Evolutionary conservation across 148 eudicot species (phyloP).

Genomic region (Pouteria glomerata): DNA sequence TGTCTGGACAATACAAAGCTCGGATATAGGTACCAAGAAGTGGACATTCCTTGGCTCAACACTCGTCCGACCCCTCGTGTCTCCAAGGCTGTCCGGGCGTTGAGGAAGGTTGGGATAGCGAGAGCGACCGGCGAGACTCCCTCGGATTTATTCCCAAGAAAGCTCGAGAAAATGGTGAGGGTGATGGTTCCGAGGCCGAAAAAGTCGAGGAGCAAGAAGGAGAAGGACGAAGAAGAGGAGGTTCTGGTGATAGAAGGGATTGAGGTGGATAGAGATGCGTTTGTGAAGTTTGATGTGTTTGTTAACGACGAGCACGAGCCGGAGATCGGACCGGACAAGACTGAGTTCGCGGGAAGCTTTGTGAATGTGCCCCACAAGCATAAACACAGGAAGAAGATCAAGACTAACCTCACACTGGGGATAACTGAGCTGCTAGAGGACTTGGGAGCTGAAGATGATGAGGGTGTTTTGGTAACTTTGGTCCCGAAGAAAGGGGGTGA

Average conservation of each 20-base stretch:
- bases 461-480: constrained; percentile 58
- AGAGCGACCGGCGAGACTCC: constrained; percentile 19
- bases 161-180: constrained; percentile 34
- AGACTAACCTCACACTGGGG: constrained; percentile 51
- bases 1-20: constrained; percentile 16
- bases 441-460: constrained; percentile 79
- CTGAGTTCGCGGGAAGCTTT: constrained; percentile 83
- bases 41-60: not conserved
- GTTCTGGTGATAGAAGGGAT: constrained; percentile 43
- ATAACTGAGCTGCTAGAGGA: constrained; percentile 60
- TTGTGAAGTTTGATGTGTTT: constrained; percentile 64
- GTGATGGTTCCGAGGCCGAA: constrained; percentile 58
- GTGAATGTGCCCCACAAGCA: constrained; percentile 74
- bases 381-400: constrained; percentile 31
- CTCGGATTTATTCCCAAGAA: constrained; percentile 29
- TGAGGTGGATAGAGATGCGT: constrained; percentile 35
- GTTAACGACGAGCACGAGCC: constrained; percentile 68
- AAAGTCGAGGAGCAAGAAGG: constrained; percentile 53
- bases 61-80: constrained; percentile 16
- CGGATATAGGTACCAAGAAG: not conserved
- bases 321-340: constrained; percentile 31
- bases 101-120: constrained; percentile 3
- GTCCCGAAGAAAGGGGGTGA: constrained; percentile 50
- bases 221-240: constrained; percentile 57
- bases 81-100: constrained; percentile 18